phyloP scores from a whole-genome alignment of 2,329 filamentous ascomycete species.

The Capronia coronata region DNA sequence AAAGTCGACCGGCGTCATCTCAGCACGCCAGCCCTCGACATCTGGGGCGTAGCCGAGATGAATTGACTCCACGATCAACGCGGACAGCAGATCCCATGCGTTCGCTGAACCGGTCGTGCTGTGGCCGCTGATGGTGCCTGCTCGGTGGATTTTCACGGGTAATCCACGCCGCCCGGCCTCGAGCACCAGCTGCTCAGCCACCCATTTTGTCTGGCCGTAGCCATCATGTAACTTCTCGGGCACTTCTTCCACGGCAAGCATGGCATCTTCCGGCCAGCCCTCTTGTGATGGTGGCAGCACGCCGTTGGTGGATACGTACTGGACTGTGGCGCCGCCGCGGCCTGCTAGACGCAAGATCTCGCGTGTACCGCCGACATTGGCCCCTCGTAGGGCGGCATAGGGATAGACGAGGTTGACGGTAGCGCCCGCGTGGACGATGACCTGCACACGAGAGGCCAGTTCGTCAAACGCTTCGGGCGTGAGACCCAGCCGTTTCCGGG shows the following conservation, averaged over 20 bases:
- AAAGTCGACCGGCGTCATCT: constrained; percentile 81
- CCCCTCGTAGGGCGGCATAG: constrained; percentile 62
- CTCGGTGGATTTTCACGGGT: constrained; percentile 64
- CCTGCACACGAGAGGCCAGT: constrained; percentile 59
- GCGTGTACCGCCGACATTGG: constrained; percentile 72
- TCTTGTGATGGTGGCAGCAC: constrained; percentile 64
- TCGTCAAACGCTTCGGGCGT: constrained; percentile 59
- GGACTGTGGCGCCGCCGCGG: constrained; percentile 61
- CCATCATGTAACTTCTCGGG: constrained; percentile 63
- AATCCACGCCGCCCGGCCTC: constrained; percentile 64
- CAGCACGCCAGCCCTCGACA: constrained; percentile 67
- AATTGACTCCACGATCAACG: constrained; percentile 69
- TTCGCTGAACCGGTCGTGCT: constrained; percentile 69
- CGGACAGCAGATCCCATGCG: constrained; percentile 69
- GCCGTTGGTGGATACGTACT: constrained; percentile 75
- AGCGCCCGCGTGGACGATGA: constrained; percentile 70
- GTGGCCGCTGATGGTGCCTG: constrained; percentile 73
- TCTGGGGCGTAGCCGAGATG: constrained; percentile 64
- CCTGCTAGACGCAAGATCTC: constrained; percentile 67
- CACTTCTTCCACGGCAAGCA: constrained; percentile 62
- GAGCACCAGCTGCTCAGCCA: constrained; percentile 66
- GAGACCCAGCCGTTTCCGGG: constrained; percentile 62
- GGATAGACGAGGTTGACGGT: constrained; percentile 77
- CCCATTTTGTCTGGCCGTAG: constrained; percentile 77
- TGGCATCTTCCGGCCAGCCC: constrained; percentile 65